Conservation (phyloP, 2,329 filamentous ascomycete genomes). For the Xylaria sp. region DNA sequence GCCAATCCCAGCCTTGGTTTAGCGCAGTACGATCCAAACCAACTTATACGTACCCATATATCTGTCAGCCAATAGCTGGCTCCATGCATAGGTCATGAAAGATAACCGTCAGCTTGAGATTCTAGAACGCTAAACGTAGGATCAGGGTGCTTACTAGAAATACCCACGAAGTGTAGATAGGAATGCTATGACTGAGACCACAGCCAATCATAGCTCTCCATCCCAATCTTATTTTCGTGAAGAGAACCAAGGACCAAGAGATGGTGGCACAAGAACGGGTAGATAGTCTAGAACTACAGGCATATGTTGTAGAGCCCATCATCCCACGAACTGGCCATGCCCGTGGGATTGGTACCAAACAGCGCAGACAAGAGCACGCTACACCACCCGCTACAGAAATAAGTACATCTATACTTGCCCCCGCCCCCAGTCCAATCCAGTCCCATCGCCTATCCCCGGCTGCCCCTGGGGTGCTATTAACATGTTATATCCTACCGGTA, state of each 20-base stretch:
- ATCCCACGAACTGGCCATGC: neutral
- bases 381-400: neutral
- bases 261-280: neutral
- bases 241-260: neutral
- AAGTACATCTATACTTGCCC: neutral
- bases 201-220: constrained; percentile 23
- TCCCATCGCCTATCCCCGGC: neutral
- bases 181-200: constrained; percentile 17
- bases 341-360: neutral
- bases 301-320: neutral
- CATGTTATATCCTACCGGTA: neutral
- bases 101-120: constrained; percentile 30
- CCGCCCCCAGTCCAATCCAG: neutral
- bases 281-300: constrained; percentile 7
- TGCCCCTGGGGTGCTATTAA: neutral
- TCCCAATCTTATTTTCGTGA: neutral
- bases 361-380: neutral
- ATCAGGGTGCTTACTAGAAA: constrained; percentile 1
- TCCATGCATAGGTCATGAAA: neutral
- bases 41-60: neutral
- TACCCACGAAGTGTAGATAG: constrained; percentile 4
- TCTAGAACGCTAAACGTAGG: constrained; percentile 28
- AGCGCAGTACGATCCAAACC: neutral
- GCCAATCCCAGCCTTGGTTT: neutral
- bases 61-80: neutral